Conservation (phyloP, 192 early-diverging fungal species). For the Backusella liffmaniae region DNA sequence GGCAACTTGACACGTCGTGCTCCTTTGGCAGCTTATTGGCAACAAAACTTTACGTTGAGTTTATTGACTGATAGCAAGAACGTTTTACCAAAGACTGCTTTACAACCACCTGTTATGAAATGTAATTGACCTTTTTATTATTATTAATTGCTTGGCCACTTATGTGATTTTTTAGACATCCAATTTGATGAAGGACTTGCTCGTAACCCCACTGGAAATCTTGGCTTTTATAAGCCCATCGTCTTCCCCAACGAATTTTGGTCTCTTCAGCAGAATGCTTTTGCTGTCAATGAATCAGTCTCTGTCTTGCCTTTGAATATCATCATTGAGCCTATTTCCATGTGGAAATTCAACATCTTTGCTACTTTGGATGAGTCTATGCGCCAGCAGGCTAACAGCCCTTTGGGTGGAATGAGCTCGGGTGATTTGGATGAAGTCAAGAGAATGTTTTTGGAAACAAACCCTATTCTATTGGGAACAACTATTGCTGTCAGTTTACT, state of each 20-base stretch:
- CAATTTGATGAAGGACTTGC: constrained; percentile 40
- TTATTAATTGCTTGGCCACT: not conserved
- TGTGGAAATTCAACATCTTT: constrained; percentile 77
- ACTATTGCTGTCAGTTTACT: constrained; percentile 79
- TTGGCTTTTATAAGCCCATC: constrained; percentile 63
- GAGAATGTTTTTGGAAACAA: constrained; percentile 88
- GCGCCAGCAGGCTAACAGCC: constrained; percentile 64
- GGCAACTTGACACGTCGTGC: constrained; percentile 33
- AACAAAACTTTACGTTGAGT: constrained; percentile 69
- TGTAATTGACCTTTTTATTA: constrained; percentile 30
- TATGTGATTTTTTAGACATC: constrained; percentile 26
- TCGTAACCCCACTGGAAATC: constrained; percentile 33
- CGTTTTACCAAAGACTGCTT: constrained; percentile 41
- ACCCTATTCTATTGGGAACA: constrained; percentile 73
- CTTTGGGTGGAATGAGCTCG: constrained; percentile 51
- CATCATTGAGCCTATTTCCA: constrained; percentile 59
- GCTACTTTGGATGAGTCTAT: constrained; percentile 45
- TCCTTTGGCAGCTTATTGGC: constrained; percentile 73
- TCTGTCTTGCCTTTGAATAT: constrained; percentile 67
- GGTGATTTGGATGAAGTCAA: constrained; percentile 79
- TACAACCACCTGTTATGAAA: constrained; percentile 54
- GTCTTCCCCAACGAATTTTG: constrained; percentile 84
- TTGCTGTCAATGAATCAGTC: constrained; percentile 73
- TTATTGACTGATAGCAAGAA: constrained; percentile 49
- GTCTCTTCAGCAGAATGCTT: constrained; percentile 65